Percentiles rank a stretch among this genome's conserved stretches.
phyloP scores from a whole-genome alignment of 768 basidiomycete genomes.

The Suillus bovinus region DNA sequence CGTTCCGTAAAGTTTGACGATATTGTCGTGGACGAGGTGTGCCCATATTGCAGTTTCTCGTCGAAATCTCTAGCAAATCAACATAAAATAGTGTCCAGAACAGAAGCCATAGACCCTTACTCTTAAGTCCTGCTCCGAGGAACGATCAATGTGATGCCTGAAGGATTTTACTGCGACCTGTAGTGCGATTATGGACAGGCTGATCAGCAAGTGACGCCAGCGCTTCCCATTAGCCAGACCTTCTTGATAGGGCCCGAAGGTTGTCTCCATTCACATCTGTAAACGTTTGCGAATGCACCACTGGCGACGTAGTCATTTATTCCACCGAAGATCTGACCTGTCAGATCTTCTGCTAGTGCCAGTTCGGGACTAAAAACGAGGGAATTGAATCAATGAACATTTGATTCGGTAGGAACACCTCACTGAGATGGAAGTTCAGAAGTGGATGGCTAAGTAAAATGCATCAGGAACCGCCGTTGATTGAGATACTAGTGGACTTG shows the following conservation, averaged over 20 bases:
- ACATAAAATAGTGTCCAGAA: neutral
- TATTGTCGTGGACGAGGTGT: constrained; percentile 17
- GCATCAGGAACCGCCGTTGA: neutral
- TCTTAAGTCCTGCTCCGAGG: neutral
- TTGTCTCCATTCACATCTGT: neutral
- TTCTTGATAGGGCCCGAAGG: neutral
- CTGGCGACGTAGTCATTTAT: neutral
- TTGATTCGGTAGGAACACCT: neutral
- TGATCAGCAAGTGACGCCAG: no score
- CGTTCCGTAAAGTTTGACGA: constrained; percentile 18
- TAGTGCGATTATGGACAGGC: no score
- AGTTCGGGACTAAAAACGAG: neutral
- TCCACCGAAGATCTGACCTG: neutral
- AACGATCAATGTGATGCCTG: neutral
- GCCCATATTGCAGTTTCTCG: constrained; percentile 22
- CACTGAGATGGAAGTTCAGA: neutral
- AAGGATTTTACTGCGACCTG: constrained; percentile 3
- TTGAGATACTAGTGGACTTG: neutral
- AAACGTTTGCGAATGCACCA: neutral
- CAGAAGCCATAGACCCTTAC: neutral
- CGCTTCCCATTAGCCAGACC: neutral
- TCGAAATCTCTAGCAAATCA: constrained; percentile 12
- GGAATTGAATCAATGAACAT: neutral
- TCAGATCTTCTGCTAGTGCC: neutral
- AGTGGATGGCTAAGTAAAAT: neutral